A percentile compares a stretch with the other conserved stretches of the same genome.
phyloP scores from a whole-genome alignment of 257 asterid species.

The Solanum sparsipilum region DNA sequence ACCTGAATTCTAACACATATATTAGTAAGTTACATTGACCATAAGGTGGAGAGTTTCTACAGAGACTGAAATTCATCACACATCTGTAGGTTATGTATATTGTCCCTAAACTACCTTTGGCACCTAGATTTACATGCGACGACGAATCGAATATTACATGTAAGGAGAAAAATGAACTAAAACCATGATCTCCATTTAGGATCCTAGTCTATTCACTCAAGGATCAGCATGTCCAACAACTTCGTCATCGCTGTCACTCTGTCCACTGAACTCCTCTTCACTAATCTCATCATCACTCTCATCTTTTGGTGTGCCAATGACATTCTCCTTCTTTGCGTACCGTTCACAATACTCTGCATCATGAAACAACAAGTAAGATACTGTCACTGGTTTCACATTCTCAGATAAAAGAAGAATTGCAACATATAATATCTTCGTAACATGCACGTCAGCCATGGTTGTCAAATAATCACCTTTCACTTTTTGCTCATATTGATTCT shows the following conservation, averaged over 20 bases:
- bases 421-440: background rate
- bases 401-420: background rate
- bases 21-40: background rate
- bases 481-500: constrained; percentile 61
- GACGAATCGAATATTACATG: background rate
- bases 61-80: background rate
- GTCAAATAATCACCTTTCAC: constrained; percentile 51
- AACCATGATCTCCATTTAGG: background rate
- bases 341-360: constrained; percentile 69
- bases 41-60: background rate
- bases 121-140: constrained; percentile 1
- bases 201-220: background rate
- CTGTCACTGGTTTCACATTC: background rate
- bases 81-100: background rate
- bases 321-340: constrained; percentile 66
- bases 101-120: background rate
- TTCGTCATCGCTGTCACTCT: constrained; percentile 49
- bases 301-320: constrained; percentile 27
- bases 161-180: background rate
- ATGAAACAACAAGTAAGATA: background rate
- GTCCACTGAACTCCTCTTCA: constrained; percentile 24
- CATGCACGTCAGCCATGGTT: too few species aligned
- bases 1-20: background rate
- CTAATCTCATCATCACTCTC: constrained; percentile 53
- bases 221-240: constrained; percentile 55